Evolutionary conservation across 805 yeast species (phyloP).

Genomic region (Ogataea corticis): DNA sequence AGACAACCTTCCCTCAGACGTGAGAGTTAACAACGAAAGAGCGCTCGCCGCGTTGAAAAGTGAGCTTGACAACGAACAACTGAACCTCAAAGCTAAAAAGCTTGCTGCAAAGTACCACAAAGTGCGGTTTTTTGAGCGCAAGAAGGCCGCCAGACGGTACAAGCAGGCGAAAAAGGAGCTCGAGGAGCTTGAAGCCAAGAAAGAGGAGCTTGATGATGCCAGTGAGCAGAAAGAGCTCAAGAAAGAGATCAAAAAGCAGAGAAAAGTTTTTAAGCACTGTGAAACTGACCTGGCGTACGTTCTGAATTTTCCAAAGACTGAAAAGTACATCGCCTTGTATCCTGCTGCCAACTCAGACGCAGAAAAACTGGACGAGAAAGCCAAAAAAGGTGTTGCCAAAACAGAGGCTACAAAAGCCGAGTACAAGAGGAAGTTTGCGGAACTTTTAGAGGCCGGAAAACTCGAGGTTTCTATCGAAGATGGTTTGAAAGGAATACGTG

Average conservation of each 20-base stretch:
- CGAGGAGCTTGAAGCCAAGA: constrained; percentile 37
- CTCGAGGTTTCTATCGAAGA: constrained; percentile 55
- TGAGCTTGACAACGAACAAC: constrained; percentile 45
- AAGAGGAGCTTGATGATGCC: constrained; percentile 13
- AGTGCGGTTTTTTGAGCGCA: constrained; percentile 88
- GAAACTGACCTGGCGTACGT: constrained; percentile 76
- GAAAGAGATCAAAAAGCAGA: constrained; percentile 37
- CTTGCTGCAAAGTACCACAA: constrained; percentile 78
- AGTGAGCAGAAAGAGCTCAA: constrained; percentile 28
- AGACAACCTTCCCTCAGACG: constrained; percentile 57
- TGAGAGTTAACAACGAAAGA: constrained; percentile 48
- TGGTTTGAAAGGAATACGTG: constrained; percentile 29
- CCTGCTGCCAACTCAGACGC: constrained; percentile 43
- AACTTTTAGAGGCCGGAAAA: constrained; percentile 50
- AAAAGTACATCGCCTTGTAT: constrained; percentile 78
- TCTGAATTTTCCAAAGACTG: constrained; percentile 72
- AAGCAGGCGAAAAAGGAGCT: constrained; percentile 48
- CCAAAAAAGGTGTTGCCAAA: constrained; percentile 43
- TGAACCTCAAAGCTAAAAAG: constrained; percentile 41
- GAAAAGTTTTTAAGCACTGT: constrained; percentile 52
- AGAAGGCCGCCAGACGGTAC: constrained; percentile 76
- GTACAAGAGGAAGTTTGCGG: constrained; percentile 54
- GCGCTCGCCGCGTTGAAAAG: constrained; percentile 47
- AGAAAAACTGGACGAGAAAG: constrained; percentile 35
- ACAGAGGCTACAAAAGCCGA: constrained; percentile 45